A percentile compares a stretch with the other conserved stretches of the same genome.
phyloP scores from a whole-genome alignment of 2,329 filamentous ascomycete species.

The Alternaria dauci region DNA sequence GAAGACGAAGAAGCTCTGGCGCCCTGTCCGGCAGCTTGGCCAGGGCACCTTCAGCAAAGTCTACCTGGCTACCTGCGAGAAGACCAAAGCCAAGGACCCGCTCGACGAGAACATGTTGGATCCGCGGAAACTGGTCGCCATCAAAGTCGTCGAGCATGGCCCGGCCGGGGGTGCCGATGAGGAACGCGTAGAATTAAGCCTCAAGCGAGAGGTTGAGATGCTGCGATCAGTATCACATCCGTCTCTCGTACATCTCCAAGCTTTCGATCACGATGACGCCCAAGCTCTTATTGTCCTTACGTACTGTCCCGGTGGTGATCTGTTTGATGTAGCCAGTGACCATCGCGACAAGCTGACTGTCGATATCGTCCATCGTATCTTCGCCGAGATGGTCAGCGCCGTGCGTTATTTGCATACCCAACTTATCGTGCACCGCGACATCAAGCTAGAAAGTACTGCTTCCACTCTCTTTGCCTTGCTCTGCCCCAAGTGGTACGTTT shows the following conservation, averaged over 20 bases:
- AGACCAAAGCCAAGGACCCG: constrained; percentile 53
- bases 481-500: constrained; percentile 28
- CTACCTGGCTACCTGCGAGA: constrained; percentile 85
- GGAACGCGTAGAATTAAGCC: constrained; percentile 88
- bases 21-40: constrained; percentile 80
- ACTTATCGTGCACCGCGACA: constrained; percentile 93
- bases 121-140: constrained; percentile 84
- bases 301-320: constrained; percentile 91
- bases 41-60: constrained; percentile 97
- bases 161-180: constrained; percentile 93
- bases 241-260: constrained; percentile 88
- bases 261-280: constrained; percentile 84
- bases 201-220: constrained; percentile 95
- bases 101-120: constrained; percentile 62
- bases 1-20: constrained; percentile 80
- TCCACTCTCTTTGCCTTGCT: constrained; percentile 26
- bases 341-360: constrained; percentile 74
- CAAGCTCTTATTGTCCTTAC: constrained; percentile 86
- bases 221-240: constrained; percentile 88
- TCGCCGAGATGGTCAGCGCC: constrained; percentile 86
- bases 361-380: constrained; percentile 79
- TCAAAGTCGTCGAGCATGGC: constrained; percentile 95
- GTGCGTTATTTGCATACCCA: constrained; percentile 84
- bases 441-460: constrained; percentile 92
- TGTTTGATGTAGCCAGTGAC: constrained; percentile 88